A percentile compares a stretch with the other conserved stretches of the same genome.
Evolutionary conservation across 2,329 filamentous ascomycete genomes (phyloP).

Genomic region (Cladophialophora carrionii): DNA sequence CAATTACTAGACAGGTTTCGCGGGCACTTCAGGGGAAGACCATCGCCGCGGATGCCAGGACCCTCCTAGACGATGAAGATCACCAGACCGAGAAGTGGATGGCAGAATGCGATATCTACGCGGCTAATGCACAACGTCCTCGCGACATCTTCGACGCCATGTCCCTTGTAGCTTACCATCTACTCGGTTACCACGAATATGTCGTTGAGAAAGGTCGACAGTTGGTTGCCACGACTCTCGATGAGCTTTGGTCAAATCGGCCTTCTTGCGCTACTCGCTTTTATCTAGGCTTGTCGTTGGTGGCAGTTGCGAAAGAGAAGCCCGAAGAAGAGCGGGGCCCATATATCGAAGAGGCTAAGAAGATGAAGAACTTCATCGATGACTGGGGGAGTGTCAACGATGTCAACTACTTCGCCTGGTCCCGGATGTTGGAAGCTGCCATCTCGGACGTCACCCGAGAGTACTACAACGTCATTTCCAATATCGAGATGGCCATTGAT

Average conservation of each 20-base stretch:
- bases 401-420: constrained; percentile 64
- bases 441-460: constrained; percentile 55
- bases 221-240: constrained; percentile 47
- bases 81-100: constrained; percentile 58
- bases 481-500: constrained; percentile 62
- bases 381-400: constrained; percentile 58
- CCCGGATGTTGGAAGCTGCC: constrained; percentile 60
- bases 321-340: constrained; percentile 51
- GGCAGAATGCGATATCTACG: constrained; percentile 49
- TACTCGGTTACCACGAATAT: constrained; percentile 52
- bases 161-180: constrained; percentile 52
- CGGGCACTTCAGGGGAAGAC: constrained; percentile 67
- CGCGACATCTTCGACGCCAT: constrained; percentile 61
- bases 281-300: constrained; percentile 50
- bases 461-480: constrained; percentile 51
- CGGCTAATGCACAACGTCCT: constrained; percentile 56
- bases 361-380: constrained; percentile 58
- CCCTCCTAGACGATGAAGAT: constrained; percentile 58
- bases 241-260: constrained; percentile 53
- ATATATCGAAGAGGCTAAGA: constrained; percentile 53
- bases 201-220: constrained; percentile 49
- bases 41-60: constrained; percentile 49
- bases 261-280: constrained; percentile 51
- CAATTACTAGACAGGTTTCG: constrained; percentile 58
- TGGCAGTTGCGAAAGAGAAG: constrained; percentile 50